Base-by-base conservation (phyloP, 306 rosid genomes). In the Arachis stenosperma region DNA sequence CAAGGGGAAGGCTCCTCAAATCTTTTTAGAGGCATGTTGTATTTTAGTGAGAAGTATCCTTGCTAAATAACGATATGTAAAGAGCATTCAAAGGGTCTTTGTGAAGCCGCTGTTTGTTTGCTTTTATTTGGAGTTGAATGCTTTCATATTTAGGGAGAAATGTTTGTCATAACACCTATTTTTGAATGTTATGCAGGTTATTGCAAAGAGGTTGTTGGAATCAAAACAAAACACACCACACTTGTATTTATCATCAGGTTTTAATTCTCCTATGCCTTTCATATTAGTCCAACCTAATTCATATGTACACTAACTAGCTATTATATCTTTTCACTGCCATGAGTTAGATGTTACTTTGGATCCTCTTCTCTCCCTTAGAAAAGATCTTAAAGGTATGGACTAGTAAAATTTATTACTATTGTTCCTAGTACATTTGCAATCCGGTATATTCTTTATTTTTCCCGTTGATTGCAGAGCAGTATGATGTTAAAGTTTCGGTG, bases 211-310 rank as follows among this genome's bases (percentile, higher is more conserved):
- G 81, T 80, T 91, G 75, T 72, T 91, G 79, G 98, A 94, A 75
- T 94, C 99, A 47, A 94, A 94, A 68, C 96, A 91, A 82, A 75
- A 86, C 82, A 89, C 88, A 10, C 97, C 99, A 27, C 99, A 94
- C 81, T 74, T 94, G 52, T 94, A 91, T 81, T 78, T 94, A 71
- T 85, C 97, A 67, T 80, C 97, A 91, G 99, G 99, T 91, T 75
- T 62, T 61, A 55, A 61, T 50, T 67, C 82, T 68, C 50, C 51
- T 22, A 22, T 67, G 17, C 55, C 74, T 40, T 51, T 9, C 75
- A 42, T 75, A 70, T 74, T 57, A 13, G 50, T 69, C 67, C 70
- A 13, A 67, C 65, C 55, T 41, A 66, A 50, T 71, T n/a, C 44
- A 22, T 41, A 11, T 60, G 12, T 65, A 73, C 39, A 64, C 69